These are phyloP conservation scores for Sugiyamaella chiloensis DNA, from an alignment of 805 yeast genomes.

Conservation along the genomic window DNA sequence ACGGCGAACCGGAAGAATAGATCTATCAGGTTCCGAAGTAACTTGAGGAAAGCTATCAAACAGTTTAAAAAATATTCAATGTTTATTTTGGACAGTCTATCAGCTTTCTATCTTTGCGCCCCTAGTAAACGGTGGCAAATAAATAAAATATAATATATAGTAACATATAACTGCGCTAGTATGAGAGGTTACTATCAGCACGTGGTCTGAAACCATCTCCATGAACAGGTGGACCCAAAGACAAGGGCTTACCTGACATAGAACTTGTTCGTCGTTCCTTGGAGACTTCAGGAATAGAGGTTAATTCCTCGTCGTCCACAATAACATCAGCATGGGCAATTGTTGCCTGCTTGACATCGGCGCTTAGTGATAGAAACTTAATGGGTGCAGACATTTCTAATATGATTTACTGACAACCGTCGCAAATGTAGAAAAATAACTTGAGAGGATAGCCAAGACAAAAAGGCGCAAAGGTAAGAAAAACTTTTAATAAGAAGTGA, in stretches of 20 bases:
- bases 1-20: no score
- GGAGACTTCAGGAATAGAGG: conserved; percentile 12
- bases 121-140: background rate
- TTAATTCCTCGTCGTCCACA: conserved; percentile 4
- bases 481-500: no score
- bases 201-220: conserved; percentile 20
- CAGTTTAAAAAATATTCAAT: no score
- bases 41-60: no score
- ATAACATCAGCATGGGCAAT: conserved; percentile 13
- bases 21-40: no score
- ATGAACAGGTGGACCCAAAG: conserved; percentile 17
- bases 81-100: no score
- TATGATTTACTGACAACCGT: background rate
- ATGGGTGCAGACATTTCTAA: background rate
- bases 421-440: no score
- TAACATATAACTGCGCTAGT: conserved; percentile 1
- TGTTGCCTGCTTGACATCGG: conserved; percentile 6
- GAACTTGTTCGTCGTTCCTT: conserved; percentile 15
- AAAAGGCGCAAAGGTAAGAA: no score
- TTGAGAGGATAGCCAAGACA: no score
- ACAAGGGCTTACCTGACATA: conserved; percentile 12
- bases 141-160: background rate
- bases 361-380: conserved; percentile 2
- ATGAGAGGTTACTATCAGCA: conserved; percentile 15
- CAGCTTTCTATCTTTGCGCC: background rate